Evolutionary conservation across 768 basidiomycete genomes (phyloP), one percentile per base, ranked within the genome.

Genomic region (Boletus tylopilopsis): DNA sequence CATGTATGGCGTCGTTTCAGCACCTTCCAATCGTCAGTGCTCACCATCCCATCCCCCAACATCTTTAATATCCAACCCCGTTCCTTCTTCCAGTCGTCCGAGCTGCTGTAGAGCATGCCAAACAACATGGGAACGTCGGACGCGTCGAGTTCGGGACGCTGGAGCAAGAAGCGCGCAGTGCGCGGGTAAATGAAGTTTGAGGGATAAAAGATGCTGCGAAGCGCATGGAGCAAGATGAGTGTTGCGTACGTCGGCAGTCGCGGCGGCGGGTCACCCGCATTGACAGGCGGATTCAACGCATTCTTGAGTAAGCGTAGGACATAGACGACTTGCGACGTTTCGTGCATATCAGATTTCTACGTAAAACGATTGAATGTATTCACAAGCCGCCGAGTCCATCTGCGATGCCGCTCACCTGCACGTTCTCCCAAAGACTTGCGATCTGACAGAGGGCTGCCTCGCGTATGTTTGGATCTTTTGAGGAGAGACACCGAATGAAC

Each of bases 61-160:
- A 92, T 90, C 34, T 79, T 76, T 29, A 95, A 70, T 24, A 95
- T 94, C 94, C 94, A 97, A 2, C 76, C 76, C n/a, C 91, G 75
- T 60, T 95, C 92, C 66, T 83, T 87, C 69, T 82, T 87, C 87
- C 90, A 93, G 13, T 85, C 84, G 34, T 89, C 85, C 4, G 74
- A 70, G 19, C 76, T 77, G 57, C 87, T 90, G 64, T 92, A 96
- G 4, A 97, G 73, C 82, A 95, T 85, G 11, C 75, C 75, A 61
- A 90, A 97, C 5, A 99, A 69, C 84, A 97, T 84, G 0, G 95
- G 95, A 0, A 97, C 90, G 61, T 97, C 94, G 1, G 71, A 72
- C 1, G 72, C 70, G 59, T 97, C 94, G 7, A 97, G 70, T 47
- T 82, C 78, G 1, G 92, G 85, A 2, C 95, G 82, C 67, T 96